These are phyloP conservation scores for Alloteropsis angusta DNA, from an alignment of 202 grass and related monocot genomes.

Conservation along the genomic window DNA sequence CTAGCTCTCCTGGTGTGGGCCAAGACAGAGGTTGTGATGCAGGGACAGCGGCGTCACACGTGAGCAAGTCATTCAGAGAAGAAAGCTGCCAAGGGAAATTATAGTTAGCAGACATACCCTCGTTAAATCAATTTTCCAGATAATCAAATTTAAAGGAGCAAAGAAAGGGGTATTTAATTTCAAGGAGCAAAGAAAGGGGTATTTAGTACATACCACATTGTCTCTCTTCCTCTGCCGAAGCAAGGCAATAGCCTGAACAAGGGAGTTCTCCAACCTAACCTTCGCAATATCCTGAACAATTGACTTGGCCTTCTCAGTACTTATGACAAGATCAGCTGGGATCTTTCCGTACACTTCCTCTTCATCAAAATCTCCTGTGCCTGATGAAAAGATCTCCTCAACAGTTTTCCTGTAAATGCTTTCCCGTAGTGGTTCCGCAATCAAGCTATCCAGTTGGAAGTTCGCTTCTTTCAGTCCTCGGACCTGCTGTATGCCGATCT, in stretches of 20 bases:
- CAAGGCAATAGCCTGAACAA: constrained; percentile 77
- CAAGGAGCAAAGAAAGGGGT: neutral
- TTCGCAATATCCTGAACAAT: constrained; percentile 68
- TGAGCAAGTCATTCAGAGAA: constrained; percentile 84
- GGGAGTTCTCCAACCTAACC: constrained; percentile 57
- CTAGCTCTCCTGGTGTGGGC: constrained; percentile 63
- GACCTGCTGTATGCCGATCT: constrained; percentile 76
- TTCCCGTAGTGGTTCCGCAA: constrained; percentile 64
- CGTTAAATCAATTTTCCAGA: neutral
- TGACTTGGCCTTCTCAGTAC: constrained; percentile 66
- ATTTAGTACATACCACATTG: constrained; percentile 50
- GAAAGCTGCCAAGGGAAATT: constrained; percentile 40
- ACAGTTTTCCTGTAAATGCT: constrained; percentile 72
- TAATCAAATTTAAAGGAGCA: neutral
- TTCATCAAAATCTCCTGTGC: constrained; percentile 83
- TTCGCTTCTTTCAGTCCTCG: constrained; percentile 72
- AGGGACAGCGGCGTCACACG: constrained; percentile 71
- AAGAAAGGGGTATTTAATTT: neutral
- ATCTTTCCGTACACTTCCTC: constrained; percentile 68
- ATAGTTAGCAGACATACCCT: neutral
- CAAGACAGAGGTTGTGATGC: constrained; percentile 54
- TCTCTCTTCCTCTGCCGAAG: constrained; percentile 78
- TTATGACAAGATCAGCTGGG: constrained; percentile 74
- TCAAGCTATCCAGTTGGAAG: constrained; percentile 66
- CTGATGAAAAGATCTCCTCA: constrained; percentile 83